These are phyloP conservation scores for Globisporangium ultimum DNA, from an alignment of 352 stramenopile species.

Conservation along the genomic window DNA sequence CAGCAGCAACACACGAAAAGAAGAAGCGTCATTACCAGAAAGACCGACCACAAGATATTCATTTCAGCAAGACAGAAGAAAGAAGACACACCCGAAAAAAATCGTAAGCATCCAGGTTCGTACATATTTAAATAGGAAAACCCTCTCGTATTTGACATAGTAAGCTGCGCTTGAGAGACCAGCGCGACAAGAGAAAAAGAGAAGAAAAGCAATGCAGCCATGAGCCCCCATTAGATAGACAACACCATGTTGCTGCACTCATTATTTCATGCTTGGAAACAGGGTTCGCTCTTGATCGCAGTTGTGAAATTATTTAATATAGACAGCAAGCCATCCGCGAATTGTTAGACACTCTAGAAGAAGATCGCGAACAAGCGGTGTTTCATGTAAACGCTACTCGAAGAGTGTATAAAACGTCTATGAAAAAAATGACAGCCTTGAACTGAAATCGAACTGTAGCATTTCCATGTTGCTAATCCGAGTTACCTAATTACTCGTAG, in stretches of 20 bases:
- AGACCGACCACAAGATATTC: too few relatives aligned
- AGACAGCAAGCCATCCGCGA: not conserved
- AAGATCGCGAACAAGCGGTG: conserved; percentile 1
- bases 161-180: not conserved
- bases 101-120: conserved; percentile 31
- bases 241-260: not conserved
- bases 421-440: too few relatives aligned
- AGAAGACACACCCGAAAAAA: conserved; percentile 6
- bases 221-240: conserved; percentile 6
- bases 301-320: too few relatives aligned
- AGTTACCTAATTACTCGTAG: conserved; percentile 25
- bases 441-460: too few relatives aligned
- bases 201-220: conserved; percentile 10
- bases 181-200: conserved; percentile 44
- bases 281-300: too few relatives aligned
- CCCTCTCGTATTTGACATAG: not conserved
- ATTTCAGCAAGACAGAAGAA: not conserved
- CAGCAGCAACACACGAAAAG: not conserved
- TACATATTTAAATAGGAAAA: conserved; percentile 53
- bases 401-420: too few relatives aligned
- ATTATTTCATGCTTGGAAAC: conserved; percentile 2
- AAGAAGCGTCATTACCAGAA: not conserved
- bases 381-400: conserved; percentile 8
- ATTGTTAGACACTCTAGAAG: conserved; percentile 1
- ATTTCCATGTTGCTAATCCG: too few relatives aligned